These are phyloP conservation scores for Magnolia sinica DNA, from an alignment of 164 flowering plant species.

Conservation along the genomic window DNA sequence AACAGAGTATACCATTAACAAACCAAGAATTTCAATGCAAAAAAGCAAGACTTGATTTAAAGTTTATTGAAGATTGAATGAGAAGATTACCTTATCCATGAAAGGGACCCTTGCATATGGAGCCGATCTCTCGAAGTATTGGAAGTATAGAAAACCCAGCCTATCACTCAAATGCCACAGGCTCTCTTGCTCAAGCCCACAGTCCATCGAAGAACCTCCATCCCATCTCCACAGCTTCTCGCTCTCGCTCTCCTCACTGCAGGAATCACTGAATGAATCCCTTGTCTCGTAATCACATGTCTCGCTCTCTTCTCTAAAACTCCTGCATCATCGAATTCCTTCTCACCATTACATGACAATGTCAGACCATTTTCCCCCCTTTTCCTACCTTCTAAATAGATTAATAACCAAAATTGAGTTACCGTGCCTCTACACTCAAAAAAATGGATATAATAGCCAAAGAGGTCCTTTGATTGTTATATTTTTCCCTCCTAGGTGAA, in stretches of 20 bases:
- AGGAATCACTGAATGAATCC: conserved; percentile 69
- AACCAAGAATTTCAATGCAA: not conserved
- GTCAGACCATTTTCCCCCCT: not conserved
- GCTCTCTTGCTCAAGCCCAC: conserved; percentile 55
- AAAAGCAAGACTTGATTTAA: not conserved
- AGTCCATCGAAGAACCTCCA: conserved; percentile 66
- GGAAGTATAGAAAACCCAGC: conserved; percentile 72
- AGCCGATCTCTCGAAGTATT: conserved; percentile 78
- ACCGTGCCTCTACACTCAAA: not conserved
- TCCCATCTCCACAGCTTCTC: conserved; percentile 80
- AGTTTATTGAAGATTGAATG: not conserved
- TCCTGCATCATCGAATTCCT: not conserved
- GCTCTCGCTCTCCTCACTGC: conserved; percentile 77
- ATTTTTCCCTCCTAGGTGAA: no score
- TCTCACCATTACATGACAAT: not conserved
- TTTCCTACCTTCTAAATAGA: not conserved
- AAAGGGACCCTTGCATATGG: conserved; percentile 91
- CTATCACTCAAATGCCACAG: conserved; percentile 54
- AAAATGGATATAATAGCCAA: not conserved
- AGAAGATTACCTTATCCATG: conserved; percentile 73
- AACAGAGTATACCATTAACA: not conserved
- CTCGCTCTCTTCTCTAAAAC: conserved; percentile 68
- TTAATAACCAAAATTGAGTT: not conserved
- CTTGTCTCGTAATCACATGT: conserved; percentile 33
- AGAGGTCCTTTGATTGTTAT: no score